Percentiles rank a stretch among this genome's conserved stretches.
phyloP scores from a whole-genome alignment of 306 rosid species.

The Glycyrrhiza uralensis region DNA sequence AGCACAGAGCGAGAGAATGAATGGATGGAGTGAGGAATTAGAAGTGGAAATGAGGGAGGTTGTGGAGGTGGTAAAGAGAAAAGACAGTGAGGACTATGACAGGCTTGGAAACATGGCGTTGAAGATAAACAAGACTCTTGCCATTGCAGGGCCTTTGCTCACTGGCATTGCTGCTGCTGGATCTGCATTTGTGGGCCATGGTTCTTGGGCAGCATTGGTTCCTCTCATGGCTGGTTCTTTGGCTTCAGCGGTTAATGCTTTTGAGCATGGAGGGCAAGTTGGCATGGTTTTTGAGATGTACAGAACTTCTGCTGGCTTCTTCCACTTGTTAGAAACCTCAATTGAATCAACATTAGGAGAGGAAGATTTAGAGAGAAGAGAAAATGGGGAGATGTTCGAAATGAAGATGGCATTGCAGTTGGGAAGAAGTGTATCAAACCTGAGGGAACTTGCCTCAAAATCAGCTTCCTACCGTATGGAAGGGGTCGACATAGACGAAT shows the following conservation, averaged over 20 bases:
- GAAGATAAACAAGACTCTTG: slow-evolving; percentile 58
- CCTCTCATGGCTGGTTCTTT: slow-evolving; percentile 59
- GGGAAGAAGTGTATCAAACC: slow-evolving; percentile 63
- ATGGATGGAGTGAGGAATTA: slow-evolving; percentile 61
- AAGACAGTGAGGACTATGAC: slow-evolving; percentile 62
- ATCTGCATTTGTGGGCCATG: slow-evolving; percentile 41
- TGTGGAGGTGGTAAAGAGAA: slow-evolving; percentile 41
- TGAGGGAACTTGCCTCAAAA: slow-evolving; percentile 49
- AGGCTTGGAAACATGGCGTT: slow-evolving; percentile 58
- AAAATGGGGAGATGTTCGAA: slow-evolving; percentile 57
- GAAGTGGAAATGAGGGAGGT: slow-evolving; percentile 62
- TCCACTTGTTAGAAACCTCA: slow-evolving; percentile 39
- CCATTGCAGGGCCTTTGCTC: slow-evolving; percentile 68
- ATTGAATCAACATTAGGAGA: slow-evolving; percentile 49
- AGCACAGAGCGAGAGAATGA: not conserved
- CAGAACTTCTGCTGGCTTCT: slow-evolving; percentile 52
- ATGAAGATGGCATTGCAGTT: slow-evolving; percentile 59
- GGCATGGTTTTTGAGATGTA: slow-evolving; percentile 82
- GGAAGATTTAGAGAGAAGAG: slow-evolving; percentile 51
- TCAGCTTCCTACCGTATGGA: slow-evolving; percentile 39
- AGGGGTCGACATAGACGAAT: slow-evolving; percentile 51
- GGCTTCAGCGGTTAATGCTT: slow-evolving; percentile 45
- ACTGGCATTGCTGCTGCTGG: slow-evolving; percentile 65
- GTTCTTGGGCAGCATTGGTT: slow-evolving; percentile 24
- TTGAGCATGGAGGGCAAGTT: slow-evolving; percentile 67